Evolutionary conservation across 1,284 basidiomycete genomes (phyloP).

Genomic region (Phylloboletellus chloephorus): DNA sequence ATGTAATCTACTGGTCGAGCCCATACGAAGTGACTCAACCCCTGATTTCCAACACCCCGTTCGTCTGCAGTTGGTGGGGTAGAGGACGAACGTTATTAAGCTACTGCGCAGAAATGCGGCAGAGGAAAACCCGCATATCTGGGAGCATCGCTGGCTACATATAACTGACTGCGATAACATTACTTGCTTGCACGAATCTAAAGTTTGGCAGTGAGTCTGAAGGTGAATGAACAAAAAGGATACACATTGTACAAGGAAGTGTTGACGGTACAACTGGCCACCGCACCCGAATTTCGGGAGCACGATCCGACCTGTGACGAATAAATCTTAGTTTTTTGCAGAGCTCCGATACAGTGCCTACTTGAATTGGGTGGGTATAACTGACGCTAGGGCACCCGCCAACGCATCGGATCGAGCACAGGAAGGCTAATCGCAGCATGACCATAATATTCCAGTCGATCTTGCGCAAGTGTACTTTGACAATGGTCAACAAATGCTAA

Average conservation of each 20-base stretch:
- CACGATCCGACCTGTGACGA: constrained; percentile 47
- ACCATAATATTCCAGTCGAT: constrained; percentile 48
- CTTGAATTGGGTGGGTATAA: constrained; percentile 36
- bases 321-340: not conserved
- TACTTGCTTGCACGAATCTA: constrained; percentile 43
- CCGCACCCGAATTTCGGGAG: constrained; percentile 50
- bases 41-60: too few species aligned
- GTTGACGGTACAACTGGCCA: constrained; percentile 51
- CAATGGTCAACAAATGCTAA: not conserved
- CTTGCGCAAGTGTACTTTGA: constrained; percentile 36
- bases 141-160: constrained; percentile 44
- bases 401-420: constrained; percentile 32
- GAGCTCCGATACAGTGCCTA: not conserved
- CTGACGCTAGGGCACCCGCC: constrained; percentile 3
- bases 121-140: constrained; percentile 32
- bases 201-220: not conserved
- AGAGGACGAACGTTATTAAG: not conserved
- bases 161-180: constrained; percentile 43
- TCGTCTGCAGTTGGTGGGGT: constrained; percentile 40
- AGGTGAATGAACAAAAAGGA: constrained; percentile 1
- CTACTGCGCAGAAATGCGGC: not conserved
- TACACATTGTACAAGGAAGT: constrained; percentile 54
- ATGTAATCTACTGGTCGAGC: too few species aligned
- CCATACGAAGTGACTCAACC: too few species aligned
- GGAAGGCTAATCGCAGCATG: constrained; percentile 45